Evolutionary conservation across 2,329 filamentous ascomycete species (phyloP), one percentile per base, ranked within the genome.

Genomic region (Fusarium papillatum): DNA sequence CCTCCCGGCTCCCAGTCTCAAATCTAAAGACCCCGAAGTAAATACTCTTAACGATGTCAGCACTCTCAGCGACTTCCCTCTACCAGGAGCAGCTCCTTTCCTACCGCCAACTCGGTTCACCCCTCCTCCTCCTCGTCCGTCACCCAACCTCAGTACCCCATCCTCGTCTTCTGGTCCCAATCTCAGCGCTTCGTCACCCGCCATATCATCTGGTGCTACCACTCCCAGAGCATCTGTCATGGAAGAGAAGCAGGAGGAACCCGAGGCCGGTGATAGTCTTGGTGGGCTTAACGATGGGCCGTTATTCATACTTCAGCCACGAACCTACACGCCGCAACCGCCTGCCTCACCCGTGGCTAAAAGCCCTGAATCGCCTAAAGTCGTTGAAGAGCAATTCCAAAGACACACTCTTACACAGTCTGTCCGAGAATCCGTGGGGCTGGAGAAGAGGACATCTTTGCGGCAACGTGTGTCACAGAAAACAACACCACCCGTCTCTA

Each of bases 241-340:
- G 2, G 65, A 60, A 11, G 75, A 69, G 16, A 13, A 57, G 22
- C 46, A 68, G 24, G 71, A 72, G 26, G 69, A 70, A 17, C 57
- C 72, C 3, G 71, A 79, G 10, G 66, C 69, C 53, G 72, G 61
- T 19, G 72, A 77, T 36, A 24, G 69, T 17, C 50, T 73, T 24
- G 31, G 69, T 10, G 69, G 65, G 3, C 55, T 79, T 31, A 67
- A 77, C 9, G 84, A 89, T 46, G 84, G 84, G 13, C 81, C 85
- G 0, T 77, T 91, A 2, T 91, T 87, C 70, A 84, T 92, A 26
- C 83, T 92, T 7, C 90, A 92, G 73, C 90, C 90, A 16, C 85
- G 87, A 39, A 91, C 89, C 0, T 92, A 92, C 75, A 91, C 89
- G 1, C 90, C 90, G 0, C 84, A 86, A 63, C 88, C 88, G 4